phyloP scores from a whole-genome alignment of 495 filamentous ascomycete species.

The Sphaerosporella brunnea region DNA sequence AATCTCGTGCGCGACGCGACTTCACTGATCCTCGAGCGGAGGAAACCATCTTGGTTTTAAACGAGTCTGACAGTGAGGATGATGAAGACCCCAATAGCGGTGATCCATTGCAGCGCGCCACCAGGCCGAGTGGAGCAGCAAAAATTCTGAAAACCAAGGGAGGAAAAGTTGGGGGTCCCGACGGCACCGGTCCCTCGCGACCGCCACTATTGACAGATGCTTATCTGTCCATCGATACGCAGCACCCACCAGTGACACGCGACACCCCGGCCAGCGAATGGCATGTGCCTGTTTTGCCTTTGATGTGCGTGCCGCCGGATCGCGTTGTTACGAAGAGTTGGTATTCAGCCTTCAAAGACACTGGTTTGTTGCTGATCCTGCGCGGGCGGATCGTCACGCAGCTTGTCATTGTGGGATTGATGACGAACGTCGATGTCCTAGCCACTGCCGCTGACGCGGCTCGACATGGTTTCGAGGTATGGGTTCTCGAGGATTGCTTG shows the following conservation, averaged over 20 bases:
- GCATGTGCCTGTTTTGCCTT: constrained; percentile 37
- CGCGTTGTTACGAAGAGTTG: constrained; percentile 56
- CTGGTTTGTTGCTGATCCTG: constrained; percentile 49
- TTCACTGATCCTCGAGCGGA: constrained; percentile 32
- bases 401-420: constrained; percentile 77
- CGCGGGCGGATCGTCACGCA: constrained; percentile 70
- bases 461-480: constrained; percentile 66
- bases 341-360: constrained; percentile 75
- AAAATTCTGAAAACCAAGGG: neutral
- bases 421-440: constrained; percentile 77
- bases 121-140: neutral
- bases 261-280: constrained; percentile 53
- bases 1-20: constrained; percentile 45
- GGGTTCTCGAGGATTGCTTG: constrained; percentile 73
- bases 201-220: constrained; percentile 34
- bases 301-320: constrained; percentile 42
- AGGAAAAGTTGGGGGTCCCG: constrained; percentile 2
- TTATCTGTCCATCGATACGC: constrained; percentile 37
- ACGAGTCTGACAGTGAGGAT: neutral
- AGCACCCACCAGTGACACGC: constrained; percentile 38
- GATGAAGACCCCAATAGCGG: neutral
- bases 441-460: constrained; percentile 87
- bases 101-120: neutral
- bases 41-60: constrained; percentile 30
- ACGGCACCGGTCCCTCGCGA: constrained; percentile 28